Evolutionary conservation across 106 monocot species (phyloP).

Genomic region (Cymbidium sinense): DNA sequence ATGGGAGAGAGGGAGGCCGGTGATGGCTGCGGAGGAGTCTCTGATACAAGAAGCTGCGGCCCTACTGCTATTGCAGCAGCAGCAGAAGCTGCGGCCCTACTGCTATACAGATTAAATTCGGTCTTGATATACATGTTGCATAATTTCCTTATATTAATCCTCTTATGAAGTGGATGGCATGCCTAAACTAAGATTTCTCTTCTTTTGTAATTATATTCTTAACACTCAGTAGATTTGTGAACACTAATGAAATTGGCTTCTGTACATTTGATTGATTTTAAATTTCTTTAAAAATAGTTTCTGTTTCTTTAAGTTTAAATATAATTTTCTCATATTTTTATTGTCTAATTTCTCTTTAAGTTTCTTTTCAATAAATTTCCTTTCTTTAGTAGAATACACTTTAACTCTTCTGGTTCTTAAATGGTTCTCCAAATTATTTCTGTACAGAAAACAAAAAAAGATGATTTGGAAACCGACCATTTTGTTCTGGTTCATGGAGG

Average conservation of each 20-base stretch:
- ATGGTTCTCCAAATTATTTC: neutral
- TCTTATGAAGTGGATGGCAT: neutral
- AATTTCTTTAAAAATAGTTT: neutral
- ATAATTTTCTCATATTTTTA: neutral
- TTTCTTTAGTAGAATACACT: neutral
- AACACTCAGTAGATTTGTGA: neutral
- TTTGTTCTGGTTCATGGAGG: conserved; percentile 96
- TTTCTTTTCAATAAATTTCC: neutral
- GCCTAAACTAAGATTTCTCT: neutral
- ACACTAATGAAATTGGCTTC: too few relatives aligned
- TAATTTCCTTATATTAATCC: neutral
- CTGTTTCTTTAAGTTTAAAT: neutral
- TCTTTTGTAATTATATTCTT: neutral
- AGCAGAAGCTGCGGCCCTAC: conserved; percentile 14
- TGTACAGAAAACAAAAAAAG: conserved; percentile 52
- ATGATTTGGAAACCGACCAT: conserved; percentile 64
- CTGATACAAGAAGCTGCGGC: conserved; percentile 54
- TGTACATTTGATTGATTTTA: neutral
- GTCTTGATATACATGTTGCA: too few relatives aligned
- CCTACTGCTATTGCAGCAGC: conserved; percentile 44
- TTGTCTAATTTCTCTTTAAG: neutral
- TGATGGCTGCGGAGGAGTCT: conserved; percentile 16
- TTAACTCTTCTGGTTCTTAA: neutral
- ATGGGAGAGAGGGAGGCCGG: conserved; percentile 16
- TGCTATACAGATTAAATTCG: too few relatives aligned